These are phyloP conservation scores for Pulicaria dysenterica DNA, from an alignment of 129 eudicot genomes.

Conservation along the genomic window DNA sequence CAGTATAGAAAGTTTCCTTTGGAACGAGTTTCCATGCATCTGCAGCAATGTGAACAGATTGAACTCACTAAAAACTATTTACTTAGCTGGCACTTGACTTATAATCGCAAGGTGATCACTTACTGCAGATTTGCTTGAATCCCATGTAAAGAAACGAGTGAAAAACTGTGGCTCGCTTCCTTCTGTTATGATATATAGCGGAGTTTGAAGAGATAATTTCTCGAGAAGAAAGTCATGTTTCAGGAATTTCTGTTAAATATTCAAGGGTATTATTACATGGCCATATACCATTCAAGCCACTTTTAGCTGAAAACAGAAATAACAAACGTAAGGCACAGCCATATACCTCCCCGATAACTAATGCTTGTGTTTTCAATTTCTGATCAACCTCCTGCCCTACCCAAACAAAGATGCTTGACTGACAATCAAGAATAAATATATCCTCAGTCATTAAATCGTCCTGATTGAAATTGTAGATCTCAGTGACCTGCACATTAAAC, in stretches of 20 bases:
- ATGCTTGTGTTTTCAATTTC: slow-evolving; percentile 65
- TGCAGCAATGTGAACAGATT: slow-evolving; percentile 37
- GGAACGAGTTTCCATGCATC: slow-evolving; percentile 96
- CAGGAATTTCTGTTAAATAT: slow-evolving; percentile 52
- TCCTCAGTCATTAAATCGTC: slow-evolving; percentile 98
- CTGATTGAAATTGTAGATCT: slow-evolving; percentile 81
- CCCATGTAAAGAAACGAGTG: slow-evolving; percentile 94
- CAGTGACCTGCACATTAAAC: slow-evolving; percentile 65
- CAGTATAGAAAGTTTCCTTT: slow-evolving; percentile 72
- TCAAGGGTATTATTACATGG: slow-evolving; percentile 15
- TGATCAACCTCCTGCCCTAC: slow-evolving; percentile 78
- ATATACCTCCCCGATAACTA: slow-evolving; percentile 75
- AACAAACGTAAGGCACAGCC: not conserved
- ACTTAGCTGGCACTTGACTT: slow-evolving; percentile 12
- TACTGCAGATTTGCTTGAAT: slow-evolving; percentile 75
- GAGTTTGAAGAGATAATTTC: slow-evolving; percentile 67
- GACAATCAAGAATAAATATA: slow-evolving; percentile 81
- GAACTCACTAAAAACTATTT: not conserved
- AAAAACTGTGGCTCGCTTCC: slow-evolving; percentile 94
- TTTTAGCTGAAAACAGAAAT: slow-evolving; percentile 16
- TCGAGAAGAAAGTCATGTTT: slow-evolving; percentile 73
- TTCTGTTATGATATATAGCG: slow-evolving; percentile 69
- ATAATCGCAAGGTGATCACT: slow-evolving; percentile 34
- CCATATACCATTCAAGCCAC: slow-evolving; percentile 13
- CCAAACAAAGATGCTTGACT: slow-evolving; percentile 87